Evolutionary conservation across 2,329 filamentous ascomycete genomes (phyloP).

Genomic region (Meredithiella fracta): DNA sequence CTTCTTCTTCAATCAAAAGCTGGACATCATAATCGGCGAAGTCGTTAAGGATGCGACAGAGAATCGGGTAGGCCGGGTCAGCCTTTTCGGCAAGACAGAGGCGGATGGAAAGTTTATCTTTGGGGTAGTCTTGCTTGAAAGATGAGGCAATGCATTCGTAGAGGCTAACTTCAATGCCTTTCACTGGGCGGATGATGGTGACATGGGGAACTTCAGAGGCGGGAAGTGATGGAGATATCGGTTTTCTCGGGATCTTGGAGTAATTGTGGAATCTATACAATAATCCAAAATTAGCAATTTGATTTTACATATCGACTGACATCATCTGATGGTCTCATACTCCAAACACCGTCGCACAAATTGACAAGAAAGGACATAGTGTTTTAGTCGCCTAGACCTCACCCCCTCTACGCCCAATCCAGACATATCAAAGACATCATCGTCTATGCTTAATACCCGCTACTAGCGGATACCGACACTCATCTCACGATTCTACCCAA

Average conservation of each 20-base stretch:
- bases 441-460: background rate
- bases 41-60: conserved; percentile 55
- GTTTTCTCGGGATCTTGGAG: conserved; percentile 30
- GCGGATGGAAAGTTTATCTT: conserved; percentile 56
- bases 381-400: conserved; percentile 6
- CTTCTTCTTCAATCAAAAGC: conserved; percentile 68
- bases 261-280: conserved; percentile 33
- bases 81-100: conserved; percentile 62
- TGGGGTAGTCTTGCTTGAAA: conserved; percentile 68
- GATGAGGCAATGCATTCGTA: conserved; percentile 85
- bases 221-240: conserved; percentile 34
- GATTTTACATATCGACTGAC: background rate
- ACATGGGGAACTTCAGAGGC: conserved; percentile 54
- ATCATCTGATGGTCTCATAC: background rate
- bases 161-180: conserved; percentile 74
- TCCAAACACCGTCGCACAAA: background rate
- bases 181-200: conserved; percentile 83
- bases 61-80: conserved; percentile 62
- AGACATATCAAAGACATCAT: background rate
- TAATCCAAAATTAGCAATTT: background rate
- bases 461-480: background rate
- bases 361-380: background rate
- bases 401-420: background rate
- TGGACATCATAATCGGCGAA: conserved; percentile 55
- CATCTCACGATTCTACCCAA: background rate